Base-by-base conservation (phyloP, 2,329 filamentous ascomycete genomes). In the Coleophoma cylindrospora region DNA sequence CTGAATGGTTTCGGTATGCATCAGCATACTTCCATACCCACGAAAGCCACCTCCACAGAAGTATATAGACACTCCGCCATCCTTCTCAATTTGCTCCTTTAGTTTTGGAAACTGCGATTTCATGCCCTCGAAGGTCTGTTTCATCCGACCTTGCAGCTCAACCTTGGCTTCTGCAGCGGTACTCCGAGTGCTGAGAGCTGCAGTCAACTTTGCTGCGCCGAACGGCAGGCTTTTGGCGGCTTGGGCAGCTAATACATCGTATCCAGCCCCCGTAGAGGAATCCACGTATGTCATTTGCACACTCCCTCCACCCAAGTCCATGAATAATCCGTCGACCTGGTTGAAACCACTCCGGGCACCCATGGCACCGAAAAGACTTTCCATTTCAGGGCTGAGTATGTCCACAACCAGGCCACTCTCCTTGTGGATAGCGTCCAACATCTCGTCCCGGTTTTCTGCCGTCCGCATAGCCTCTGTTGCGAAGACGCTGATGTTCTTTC, bases 31-130 rank as follows among this genome's bases (percentile, higher is more conserved):
- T 7, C 91, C 91, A 75, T 95, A 96, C 14, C 91, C 91, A 34
- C 91, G 77, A 64, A 96, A 95, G 0, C 91, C 91, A 21, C 91
- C 91, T 40, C 91, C 91, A 54, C 88, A 95, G 50, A 96, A 82
- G 65, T 91, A 96, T 9, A 96, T 74, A 34, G 86, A 81, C 50
- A 91, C 74, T 4, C 78, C 78, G 1, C 72, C 73, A 10, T 54
- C 41, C 8, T 53, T 53, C 19, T 54, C 49, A 22, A 57, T 53
- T 6, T 83, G 66, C 14, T 74, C 69, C 12, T 69, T 63, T 0
- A 91, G 81, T 1, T 61, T 60, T 3, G 77, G 70, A 53, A 81
- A 83, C 37, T 61, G 66, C 40, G 61, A 58, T 54, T 74, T 71
- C 27, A 84, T 65, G n/a, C 68, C 69, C 14, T 70, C 65, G 51